Percentiles rank a stretch among this genome's conserved stretches.
Evolutionary conservation across 2,329 filamentous ascomycete species (phyloP).

Genomic region (Fusarium nurragi): DNA sequence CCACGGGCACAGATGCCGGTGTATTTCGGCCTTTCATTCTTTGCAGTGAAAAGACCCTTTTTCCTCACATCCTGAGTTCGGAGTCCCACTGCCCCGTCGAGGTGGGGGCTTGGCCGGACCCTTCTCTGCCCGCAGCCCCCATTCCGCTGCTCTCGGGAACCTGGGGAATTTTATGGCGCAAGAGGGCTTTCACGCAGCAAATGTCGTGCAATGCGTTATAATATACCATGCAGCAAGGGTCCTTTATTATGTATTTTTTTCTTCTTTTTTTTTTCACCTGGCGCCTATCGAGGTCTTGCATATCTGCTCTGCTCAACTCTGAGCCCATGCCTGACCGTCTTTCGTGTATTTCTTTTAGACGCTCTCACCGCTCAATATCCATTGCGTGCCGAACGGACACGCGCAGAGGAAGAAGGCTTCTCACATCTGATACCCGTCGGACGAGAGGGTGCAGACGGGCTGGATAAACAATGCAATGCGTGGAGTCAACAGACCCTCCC

Average conservation of each 20-base stretch:
- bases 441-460: constrained; percentile 3
- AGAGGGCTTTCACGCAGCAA: neutral
- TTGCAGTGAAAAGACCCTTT: neutral
- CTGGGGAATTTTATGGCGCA: constrained; percentile 28
- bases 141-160: no score
- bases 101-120: neutral
- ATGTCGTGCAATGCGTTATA: constrained; percentile 1
- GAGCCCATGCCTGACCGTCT: constrained; percentile 31
- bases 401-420: neutral
- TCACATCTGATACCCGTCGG: neutral
- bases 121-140: constrained; percentile 2
- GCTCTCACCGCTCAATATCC: constrained; percentile 26
- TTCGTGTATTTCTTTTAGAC: no score
- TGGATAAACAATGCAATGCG: neutral
- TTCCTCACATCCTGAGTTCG: neutral
- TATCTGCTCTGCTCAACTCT: constrained; percentile 20
- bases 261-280: neutral
- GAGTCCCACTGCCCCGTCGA: neutral
- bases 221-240: constrained; percentile 22
- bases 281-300: neutral
- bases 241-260: neutral
- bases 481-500: neutral
- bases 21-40: neutral
- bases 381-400: constrained; percentile 6
- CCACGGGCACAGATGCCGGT: constrained; percentile 1